phyloP scores from a whole-genome alignment of 805 yeast genomes.

The Candida qinlingensis region DNA sequence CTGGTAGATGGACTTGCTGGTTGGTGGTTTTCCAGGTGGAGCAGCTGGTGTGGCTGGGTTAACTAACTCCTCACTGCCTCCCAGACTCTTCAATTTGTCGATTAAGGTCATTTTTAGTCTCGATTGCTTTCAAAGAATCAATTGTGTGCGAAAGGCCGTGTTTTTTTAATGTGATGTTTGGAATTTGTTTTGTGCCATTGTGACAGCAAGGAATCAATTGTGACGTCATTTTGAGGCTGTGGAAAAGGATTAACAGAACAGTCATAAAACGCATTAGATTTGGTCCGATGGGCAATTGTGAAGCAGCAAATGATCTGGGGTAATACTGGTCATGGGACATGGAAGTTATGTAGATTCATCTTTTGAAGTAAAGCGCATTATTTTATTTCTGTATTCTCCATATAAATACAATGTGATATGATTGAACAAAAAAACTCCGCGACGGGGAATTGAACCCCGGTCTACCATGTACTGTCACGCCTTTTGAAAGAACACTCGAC shows the following conservation, averaged over 20 bases:
- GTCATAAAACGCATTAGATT: too few species aligned
- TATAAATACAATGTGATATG: too few species aligned
- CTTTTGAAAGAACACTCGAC: not conserved
- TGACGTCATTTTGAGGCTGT: too few species aligned
- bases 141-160: not conserved
- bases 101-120: slow-evolving; percentile 2
- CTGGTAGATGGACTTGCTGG: slow-evolving; percentile 47
- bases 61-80: not conserved
- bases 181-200: too few species aligned
- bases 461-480: not conserved
- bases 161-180: not conserved
- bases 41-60: slow-evolving; percentile 24
- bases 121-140: not conserved
- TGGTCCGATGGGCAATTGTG: too few species aligned
- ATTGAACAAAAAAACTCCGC: not conserved
- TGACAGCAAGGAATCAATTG: too few species aligned
- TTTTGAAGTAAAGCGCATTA: not conserved
- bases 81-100: slow-evolving; percentile 4
- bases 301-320: too few species aligned
- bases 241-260: too few species aligned
- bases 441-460: not conserved
- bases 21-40: slow-evolving; percentile 27
- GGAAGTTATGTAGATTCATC: not conserved
- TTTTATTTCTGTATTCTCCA: too few species aligned
- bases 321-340: too few species aligned